Conservation (phyloP, 169 alveolate species). For the Cryptosporidium baileyi region DNA sequence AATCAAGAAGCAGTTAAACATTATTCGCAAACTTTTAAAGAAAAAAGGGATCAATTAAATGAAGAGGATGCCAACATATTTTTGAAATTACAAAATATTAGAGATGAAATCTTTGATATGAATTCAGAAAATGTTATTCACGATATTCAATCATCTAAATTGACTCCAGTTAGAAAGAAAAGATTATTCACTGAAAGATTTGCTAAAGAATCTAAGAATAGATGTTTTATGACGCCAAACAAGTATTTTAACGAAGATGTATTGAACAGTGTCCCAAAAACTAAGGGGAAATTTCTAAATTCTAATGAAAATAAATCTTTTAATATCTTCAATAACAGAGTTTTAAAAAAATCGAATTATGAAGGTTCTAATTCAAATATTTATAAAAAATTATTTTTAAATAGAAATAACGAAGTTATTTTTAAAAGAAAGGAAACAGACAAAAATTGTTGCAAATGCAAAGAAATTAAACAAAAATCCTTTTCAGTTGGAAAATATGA, state of each 20-base stretch:
- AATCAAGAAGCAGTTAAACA: too few relatives aligned
- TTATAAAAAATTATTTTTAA: neutral
- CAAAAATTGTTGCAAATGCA: neutral
- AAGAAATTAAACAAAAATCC: neutral
- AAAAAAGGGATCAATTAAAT: neutral
- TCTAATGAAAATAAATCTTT: neutral
- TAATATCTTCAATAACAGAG: neutral
- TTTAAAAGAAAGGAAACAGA: too few relatives aligned
- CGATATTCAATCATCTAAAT: too few relatives aligned
- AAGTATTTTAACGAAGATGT: constrained; percentile 33
- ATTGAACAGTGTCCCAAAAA: constrained; percentile 36
- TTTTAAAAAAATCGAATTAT: neutral
- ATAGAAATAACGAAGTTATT: too few relatives aligned
- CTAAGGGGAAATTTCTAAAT: neutral
- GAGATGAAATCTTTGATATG: neutral
- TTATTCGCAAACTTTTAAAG: too few relatives aligned
- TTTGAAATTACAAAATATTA: neutral
- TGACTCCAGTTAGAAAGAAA: constrained; percentile 17
- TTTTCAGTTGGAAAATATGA: neutral
- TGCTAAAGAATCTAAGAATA: neutral
- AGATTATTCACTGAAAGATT: neutral
- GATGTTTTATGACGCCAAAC: constrained; percentile 3
- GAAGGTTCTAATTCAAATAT: neutral
- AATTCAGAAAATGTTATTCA: neutral
- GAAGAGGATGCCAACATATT: neutral